A percentile compares a stretch with the other conserved stretches of the same genome.
Conservation (phyloP, 345 rosid genomes). For the Lepidium aucheri region DNA sequence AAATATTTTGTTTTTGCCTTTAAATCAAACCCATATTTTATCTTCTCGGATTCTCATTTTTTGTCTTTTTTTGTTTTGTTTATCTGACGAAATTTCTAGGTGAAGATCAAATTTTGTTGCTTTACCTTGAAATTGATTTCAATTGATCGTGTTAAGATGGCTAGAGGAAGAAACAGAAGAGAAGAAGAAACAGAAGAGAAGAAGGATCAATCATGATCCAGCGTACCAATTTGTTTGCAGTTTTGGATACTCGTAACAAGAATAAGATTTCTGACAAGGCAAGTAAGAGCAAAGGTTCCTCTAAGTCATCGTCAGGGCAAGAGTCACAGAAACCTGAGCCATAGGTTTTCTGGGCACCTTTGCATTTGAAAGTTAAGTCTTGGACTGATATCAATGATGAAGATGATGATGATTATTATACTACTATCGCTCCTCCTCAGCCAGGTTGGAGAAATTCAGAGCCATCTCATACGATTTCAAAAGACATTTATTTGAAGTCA, state of each 20-base stretch:
- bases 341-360: slow-evolving; percentile 46
- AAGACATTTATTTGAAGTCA: slow-evolving; percentile 33
- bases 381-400: slow-evolving; percentile 62
- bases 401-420: slow-evolving; percentile 48
- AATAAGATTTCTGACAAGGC: slow-evolving; percentile 48
- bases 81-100: neutral
- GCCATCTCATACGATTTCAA: slow-evolving; percentile 17
- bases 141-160: slow-evolving; percentile 31
- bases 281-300: slow-evolving; percentile 31
- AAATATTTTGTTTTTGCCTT: neutral
- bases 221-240: slow-evolving; percentile 53
- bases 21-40: neutral
- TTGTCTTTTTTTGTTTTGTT: neutral
- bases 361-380: slow-evolving; percentile 37
- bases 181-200: too few species aligned
- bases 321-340: slow-evolving; percentile 30
- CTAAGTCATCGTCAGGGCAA: slow-evolving; percentile 22
- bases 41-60: neutral
- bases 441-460: slow-evolving; percentile 35
- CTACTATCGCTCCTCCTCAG: slow-evolving; percentile 42
- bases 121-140: neutral
- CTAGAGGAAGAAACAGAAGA: slow-evolving; percentile 42
- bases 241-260: slow-evolving; percentile 46
- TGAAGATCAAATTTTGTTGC: slow-evolving; percentile 1
- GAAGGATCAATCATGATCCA: slow-evolving; percentile 46